These are phyloP conservation scores for Pseudogymnoascus sp. DNA, from an alignment of 2,329 filamentous ascomycete genomes.

Conservation along the genomic window DNA sequence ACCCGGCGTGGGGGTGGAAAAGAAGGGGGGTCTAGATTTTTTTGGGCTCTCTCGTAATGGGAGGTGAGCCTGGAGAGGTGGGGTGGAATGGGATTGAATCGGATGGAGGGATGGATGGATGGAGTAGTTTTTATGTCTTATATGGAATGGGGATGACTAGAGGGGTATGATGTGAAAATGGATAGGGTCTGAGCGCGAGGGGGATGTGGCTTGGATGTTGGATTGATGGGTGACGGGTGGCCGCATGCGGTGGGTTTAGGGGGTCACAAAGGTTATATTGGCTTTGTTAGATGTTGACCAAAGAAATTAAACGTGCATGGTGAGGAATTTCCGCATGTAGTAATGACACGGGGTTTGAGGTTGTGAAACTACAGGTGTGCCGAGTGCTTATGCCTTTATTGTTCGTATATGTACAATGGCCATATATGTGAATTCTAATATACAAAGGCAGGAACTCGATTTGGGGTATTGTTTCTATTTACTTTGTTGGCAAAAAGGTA, in stretches of 20 bases:
- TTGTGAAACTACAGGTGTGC: background rate
- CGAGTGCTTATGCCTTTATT: background rate
- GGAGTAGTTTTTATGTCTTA: constrained; percentile 9
- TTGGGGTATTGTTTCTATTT: background rate
- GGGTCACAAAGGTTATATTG: background rate
- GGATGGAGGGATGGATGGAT: background rate
- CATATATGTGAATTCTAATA: background rate
- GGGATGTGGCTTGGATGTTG: background rate
- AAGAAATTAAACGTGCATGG: background rate
- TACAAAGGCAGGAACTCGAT: background rate
- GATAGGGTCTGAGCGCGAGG: background rate
- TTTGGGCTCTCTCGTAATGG: background rate
- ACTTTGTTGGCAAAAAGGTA: background rate
- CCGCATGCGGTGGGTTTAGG: background rate
- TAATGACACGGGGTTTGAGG: background rate
- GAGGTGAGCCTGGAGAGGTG: background rate
- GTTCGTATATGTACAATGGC: background rate
- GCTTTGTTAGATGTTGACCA: background rate
- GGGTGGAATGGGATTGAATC: background rate
- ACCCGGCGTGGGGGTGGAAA: background rate
- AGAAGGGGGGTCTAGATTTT: background rate
- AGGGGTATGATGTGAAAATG: background rate
- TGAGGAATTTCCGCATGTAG: background rate
- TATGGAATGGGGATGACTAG: background rate
- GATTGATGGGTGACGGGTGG: background rate